phyloP scores from a whole-genome alignment of 2,329 filamentous ascomycete genomes.

The Phaeosphaeriaceae sp. region DNA sequence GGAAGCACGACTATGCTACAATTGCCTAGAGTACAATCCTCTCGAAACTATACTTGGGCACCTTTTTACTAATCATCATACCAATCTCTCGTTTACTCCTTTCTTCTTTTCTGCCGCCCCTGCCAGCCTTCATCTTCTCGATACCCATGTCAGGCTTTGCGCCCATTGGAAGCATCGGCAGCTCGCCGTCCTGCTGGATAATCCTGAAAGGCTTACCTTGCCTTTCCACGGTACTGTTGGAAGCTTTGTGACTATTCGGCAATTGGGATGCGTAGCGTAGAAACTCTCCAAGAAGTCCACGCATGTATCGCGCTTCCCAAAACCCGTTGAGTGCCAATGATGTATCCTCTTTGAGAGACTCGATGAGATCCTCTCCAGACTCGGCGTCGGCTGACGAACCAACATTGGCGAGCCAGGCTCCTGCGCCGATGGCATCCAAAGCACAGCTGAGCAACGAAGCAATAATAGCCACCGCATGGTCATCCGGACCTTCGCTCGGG shows the following conservation, averaged over 20 bases:
- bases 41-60: conserved; percentile 85
- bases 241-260: conserved; percentile 41
- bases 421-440: conserved; percentile 76
- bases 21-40: conserved; percentile 59
- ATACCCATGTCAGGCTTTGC: conserved; percentile 66
- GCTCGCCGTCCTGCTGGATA: conserved; percentile 49
- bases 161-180: conserved; percentile 73
- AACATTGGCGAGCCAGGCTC: conserved; percentile 69
- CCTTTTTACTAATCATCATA: conserved; percentile 78
- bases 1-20: background rate
- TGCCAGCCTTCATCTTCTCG: conserved; percentile 63
- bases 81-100: conserved; percentile 78
- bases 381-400: conserved; percentile 61
- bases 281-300: conserved; percentile 71
- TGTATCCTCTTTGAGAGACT: conserved; percentile 72
- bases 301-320: conserved; percentile 72
- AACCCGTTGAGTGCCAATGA: conserved; percentile 75
- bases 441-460: conserved; percentile 75
- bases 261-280: conserved; percentile 61
- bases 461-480: conserved; percentile 75
- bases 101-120: conserved; percentile 73
- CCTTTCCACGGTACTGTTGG: conserved; percentile 42
- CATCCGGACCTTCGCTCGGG: conserved; percentile 64
- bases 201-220: conserved; percentile 59
- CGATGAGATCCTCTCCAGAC: conserved; percentile 70